Conservation (phyloP, 192 early-diverging fungal species). For the Dimargaris cristalligena region DNA sequence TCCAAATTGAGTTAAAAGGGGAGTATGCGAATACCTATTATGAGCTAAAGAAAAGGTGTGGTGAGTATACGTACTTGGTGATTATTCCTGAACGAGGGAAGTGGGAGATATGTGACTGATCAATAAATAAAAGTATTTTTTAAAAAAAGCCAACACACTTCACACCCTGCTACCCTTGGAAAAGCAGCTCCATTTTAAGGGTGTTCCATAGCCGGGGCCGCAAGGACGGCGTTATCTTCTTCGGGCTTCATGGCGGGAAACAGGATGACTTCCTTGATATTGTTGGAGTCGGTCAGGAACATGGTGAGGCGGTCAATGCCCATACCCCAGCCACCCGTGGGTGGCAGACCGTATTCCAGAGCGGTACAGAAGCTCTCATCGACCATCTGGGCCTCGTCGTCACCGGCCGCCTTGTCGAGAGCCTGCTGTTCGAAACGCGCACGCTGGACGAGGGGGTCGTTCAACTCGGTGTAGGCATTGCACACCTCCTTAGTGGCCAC, state of each 20-base stretch:
- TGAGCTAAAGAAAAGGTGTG: too few species aligned
- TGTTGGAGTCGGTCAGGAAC: slow-evolving; percentile 97
- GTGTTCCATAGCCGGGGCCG: slow-evolving; percentile 5
- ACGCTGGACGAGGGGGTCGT: slow-evolving; percentile 98
- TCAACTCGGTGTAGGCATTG: slow-evolving; percentile 99
- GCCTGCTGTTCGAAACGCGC: slow-evolving; percentile 98
- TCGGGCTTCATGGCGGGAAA: slow-evolving; percentile 61
- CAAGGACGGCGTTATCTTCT: slow-evolving; percentile 18
- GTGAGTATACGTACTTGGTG: too few species aligned
- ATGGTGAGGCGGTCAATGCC: slow-evolving; percentile 94
- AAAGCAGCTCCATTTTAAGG: slow-evolving; percentile 2
- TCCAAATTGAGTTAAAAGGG: too few species aligned
- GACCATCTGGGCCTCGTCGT: slow-evolving; percentile 96
- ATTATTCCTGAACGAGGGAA: too few species aligned
- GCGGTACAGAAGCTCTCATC: slow-evolving; percentile 95
- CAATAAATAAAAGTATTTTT: too few species aligned
- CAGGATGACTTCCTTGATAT: slow-evolving; percentile 84
- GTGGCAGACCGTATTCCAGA: slow-evolving; percentile 93
- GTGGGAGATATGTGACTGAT: too few species aligned
- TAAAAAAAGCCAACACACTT: too few species aligned
- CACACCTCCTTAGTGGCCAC: slow-evolving; percentile 98
- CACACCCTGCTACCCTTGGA: too few species aligned
- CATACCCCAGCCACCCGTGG: slow-evolving; percentile 88
- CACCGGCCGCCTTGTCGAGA: slow-evolving; percentile 88
- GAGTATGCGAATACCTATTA: too few species aligned